Base-by-base conservation (phyloP, 2,329 filamentous ascomycete species). In the Stachybotrys elegans region DNA sequence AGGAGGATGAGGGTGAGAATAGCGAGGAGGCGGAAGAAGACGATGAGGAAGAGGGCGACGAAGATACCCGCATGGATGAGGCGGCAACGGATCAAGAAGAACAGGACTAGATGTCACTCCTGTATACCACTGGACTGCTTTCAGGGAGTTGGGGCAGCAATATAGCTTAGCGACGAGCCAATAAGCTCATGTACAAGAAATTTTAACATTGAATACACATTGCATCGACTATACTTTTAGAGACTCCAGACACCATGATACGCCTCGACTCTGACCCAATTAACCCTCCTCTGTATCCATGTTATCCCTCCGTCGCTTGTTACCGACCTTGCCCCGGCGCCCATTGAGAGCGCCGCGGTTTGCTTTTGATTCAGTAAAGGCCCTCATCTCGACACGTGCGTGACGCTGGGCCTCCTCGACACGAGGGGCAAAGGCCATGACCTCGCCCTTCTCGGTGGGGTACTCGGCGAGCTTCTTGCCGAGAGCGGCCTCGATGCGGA, bases 321-420 rank as follows among this genome's bases (percentile, higher is more conserved):
- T 72, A 36, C 70, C 69, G 29, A 72, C 58, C 31, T 70, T 62
- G 36, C 68, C 59, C 42, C 74, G 66, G 29, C 69, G 65, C 20
- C 75, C 67, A 70, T 71, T 76, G 64, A 77, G 75, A 36, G 76
- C 78, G 11, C 38, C 22, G 7, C 38, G 38, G 31, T 34, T 34
- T 5, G 9, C 31, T 52, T 76, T 78, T 59, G 82, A 80, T 50
- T 94, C 88, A 43, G 86, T 78, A 52, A 91, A 62, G 43, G 80
- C 76, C 72, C 91, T 93, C 84, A 95, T 87, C 67, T 94, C 84
- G 44, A 76, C 79, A 40, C 86, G 80, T 0, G 91, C 86, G 44
- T 87, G 75, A 38, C 88, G 75, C 62, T 95, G 89, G 0, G 91
- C 91, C 63, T 95, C 88, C 45, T 87, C 83, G 0, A 95, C 87